These are phyloP conservation scores for Medicago lupulina DNA, from an alignment of 306 rosid genomes.

Conservation along the genomic window DNA sequence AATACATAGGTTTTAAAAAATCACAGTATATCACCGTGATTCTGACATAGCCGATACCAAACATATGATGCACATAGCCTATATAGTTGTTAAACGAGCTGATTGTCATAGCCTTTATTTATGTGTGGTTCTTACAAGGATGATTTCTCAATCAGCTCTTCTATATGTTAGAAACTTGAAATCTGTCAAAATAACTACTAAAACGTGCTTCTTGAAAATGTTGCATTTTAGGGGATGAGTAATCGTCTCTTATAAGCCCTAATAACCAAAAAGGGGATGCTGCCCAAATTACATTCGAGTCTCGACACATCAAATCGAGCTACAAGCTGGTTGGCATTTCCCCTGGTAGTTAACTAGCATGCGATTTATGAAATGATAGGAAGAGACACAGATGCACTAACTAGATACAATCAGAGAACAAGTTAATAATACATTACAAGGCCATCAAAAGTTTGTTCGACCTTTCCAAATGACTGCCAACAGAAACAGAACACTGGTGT, in stretches of 20 bases:
- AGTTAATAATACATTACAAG: slow-evolving; percentile 22
- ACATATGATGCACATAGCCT: too few species aligned
- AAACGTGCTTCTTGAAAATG: too few species aligned
- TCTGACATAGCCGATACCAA: too few species aligned
- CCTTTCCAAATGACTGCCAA: slow-evolving; percentile 26
- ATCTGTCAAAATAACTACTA: too few species aligned
- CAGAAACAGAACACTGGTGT: slow-evolving; percentile 24
- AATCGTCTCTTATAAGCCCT: neutral
- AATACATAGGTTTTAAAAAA: too few species aligned
- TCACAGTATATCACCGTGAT: too few species aligned
- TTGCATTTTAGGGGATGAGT: too few species aligned
- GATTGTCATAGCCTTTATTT: too few species aligned
- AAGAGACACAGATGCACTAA: neutral
- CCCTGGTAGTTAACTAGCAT: neutral
- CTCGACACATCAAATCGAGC: neutral
- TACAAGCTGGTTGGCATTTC: slow-evolving; percentile 14
- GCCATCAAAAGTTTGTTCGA: slow-evolving; percentile 7
- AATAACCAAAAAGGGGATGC: neutral
- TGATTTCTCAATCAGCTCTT: too few species aligned
- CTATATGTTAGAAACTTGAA: too few species aligned
- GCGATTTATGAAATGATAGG: neutral
- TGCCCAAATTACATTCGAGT: neutral
- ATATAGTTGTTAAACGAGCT: too few species aligned
- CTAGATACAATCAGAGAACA: neutral
- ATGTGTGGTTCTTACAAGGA: too few species aligned